phyloP scores from a whole-genome alignment of 371 early-diverging fungal species.

The Mortierella sp. region DNA sequence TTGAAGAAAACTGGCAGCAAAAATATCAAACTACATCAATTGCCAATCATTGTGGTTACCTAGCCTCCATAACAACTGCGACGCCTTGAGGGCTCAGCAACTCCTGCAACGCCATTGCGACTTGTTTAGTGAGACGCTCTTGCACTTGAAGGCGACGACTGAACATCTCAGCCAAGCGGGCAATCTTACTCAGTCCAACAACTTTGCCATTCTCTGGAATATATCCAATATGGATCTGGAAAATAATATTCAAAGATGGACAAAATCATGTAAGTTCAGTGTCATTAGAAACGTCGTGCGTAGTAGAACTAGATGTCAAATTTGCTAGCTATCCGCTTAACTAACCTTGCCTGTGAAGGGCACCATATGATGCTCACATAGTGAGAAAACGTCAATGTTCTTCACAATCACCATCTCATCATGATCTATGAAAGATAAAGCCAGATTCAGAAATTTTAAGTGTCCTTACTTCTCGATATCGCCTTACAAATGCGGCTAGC shows the following conservation, averaged over 20 bases:
- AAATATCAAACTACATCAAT: no score
- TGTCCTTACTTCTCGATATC: neutral
- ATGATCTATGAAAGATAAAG: constrained; percentile 72
- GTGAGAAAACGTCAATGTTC: constrained; percentile 93
- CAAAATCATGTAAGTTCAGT: constrained; percentile 1
- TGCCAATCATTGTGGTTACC: constrained; percentile 69
- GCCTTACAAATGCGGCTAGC: no score
- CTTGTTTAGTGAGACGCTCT: constrained; percentile 97
- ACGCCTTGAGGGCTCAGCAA: constrained; percentile 96
- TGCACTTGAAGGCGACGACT: constrained; percentile 96
- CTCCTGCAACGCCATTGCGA: constrained; percentile 92
- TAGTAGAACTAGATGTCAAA: neutral
- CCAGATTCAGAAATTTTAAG: neutral
- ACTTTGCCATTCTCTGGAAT: constrained; percentile 93
- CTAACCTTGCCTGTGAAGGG: constrained; percentile 95
- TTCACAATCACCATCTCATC: constrained; percentile 99
- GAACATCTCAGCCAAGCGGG: constrained; percentile 98
- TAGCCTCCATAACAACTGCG: constrained; percentile 97
- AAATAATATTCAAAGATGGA: neutral
- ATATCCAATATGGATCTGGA: constrained; percentile 92
- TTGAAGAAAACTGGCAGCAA: no score
- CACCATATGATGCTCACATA: constrained; percentile 99
- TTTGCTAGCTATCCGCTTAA: neutral
- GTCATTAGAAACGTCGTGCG: neutral
- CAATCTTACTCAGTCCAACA: constrained; percentile 96